A percentile compares a stretch with the other conserved stretches of the same genome.
Conservation (phyloP, 208 protist species). For the Trichomonas tenax region DNA sequence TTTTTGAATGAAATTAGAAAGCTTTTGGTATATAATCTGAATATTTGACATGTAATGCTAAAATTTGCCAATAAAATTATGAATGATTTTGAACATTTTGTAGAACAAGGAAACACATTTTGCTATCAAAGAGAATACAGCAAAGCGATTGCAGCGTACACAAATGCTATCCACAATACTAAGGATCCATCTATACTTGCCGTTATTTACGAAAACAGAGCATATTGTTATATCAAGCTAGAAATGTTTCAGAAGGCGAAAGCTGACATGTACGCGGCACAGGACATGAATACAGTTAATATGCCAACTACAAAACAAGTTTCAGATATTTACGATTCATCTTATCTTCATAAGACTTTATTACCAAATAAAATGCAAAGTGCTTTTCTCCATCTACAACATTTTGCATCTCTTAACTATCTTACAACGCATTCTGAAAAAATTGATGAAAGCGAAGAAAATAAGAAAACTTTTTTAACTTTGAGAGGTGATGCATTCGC, state of each 20-base stretch:
- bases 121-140: neutral
- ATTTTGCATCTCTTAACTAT: neutral
- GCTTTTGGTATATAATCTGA: too few species aligned
- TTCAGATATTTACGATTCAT: neutral
- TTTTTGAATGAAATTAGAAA: too few species aligned
- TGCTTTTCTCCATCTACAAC: neutral
- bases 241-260: neutral
- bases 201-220: neutral
- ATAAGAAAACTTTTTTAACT: neutral
- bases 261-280: neutral
- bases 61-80: neutral
- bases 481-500: neutral
- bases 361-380: neutral
- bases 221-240: neutral
- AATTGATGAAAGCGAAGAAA: neutral
- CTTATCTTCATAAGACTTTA: neutral
- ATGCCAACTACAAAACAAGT: neutral
- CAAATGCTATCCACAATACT: neutral
- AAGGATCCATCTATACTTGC: neutral
- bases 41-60: too few species aligned
- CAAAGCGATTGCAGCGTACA: neutral
- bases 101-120: neutral
- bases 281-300: neutral
- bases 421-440: neutral
- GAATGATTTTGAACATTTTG: neutral